A percentile compares a stretch with the other conserved stretches of the same genome.
phyloP scores from a whole-genome alignment of 2,329 filamentous ascomycete genomes.

The Claviceps spartinae region DNA sequence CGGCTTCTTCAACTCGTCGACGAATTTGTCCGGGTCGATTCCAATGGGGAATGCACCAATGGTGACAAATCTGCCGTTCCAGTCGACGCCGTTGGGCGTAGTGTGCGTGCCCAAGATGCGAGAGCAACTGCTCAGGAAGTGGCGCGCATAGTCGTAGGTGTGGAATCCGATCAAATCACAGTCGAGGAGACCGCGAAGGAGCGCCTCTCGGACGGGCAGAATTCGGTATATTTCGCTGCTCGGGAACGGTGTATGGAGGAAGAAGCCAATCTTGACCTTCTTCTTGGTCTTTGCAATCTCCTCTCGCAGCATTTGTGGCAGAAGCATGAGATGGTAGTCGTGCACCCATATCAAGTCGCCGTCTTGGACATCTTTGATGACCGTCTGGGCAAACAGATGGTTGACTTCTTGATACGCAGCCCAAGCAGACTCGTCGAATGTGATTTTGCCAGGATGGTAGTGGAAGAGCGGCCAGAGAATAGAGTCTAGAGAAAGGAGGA shows the following conservation, averaged over 20 bases:
- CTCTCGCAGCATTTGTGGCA: slow-evolving; percentile 88
- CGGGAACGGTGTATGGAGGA: slow-evolving; percentile 93
- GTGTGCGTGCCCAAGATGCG: slow-evolving; percentile 70
- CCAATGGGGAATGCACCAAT: slow-evolving; percentile 96
- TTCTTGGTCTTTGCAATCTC: slow-evolving; percentile 69
- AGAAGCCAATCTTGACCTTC: slow-evolving; percentile 96
- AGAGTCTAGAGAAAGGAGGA: slow-evolving; percentile 49
- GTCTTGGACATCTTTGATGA: slow-evolving; percentile 78
- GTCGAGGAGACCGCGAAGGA: slow-evolving; percentile 76
- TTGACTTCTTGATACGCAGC: slow-evolving; percentile 88
- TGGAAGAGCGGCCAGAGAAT: slow-evolving; percentile 98
- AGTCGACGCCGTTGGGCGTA: slow-evolving; percentile 87
- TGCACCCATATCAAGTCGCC: slow-evolving; percentile 96
- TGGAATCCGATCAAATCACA: slow-evolving; percentile 97
- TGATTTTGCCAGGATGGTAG: slow-evolving; percentile 97
- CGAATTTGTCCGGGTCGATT: slow-evolving; percentile 94
- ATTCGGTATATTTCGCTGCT: slow-evolving; percentile 96
- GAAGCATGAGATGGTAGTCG: slow-evolving; percentile 95
- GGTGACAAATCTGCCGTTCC: slow-evolving; percentile 74
- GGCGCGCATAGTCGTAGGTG: slow-evolving; percentile 96
- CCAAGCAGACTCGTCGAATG: slow-evolving; percentile 93
- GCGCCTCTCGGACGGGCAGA: slow-evolving; percentile 77
- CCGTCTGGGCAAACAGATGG: slow-evolving; percentile 75
- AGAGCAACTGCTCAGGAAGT: slow-evolving; percentile 95
- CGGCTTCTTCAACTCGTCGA: slow-evolving; percentile 72